phyloP scores from a whole-genome alignment of 2,329 filamentous ascomycete genomes.

The Fusarium nanum region DNA sequence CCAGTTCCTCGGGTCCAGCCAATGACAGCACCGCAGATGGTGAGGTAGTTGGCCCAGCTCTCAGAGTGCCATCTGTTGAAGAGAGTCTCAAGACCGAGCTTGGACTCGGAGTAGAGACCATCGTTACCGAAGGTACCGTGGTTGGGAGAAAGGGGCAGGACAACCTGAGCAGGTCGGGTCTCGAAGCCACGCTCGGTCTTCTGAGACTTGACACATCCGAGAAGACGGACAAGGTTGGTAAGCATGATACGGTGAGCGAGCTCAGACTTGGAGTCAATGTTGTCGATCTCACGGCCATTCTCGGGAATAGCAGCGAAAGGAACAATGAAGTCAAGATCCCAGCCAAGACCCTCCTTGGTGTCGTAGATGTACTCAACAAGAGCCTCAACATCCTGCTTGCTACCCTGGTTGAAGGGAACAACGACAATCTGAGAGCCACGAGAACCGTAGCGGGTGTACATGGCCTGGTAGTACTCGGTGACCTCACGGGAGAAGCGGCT shows the following conservation, averaged over 20 bases:
- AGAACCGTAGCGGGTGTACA: conserved; percentile 95
- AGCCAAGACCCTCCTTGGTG: conserved; percentile 93
- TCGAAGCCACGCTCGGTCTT: conserved; percentile 90
- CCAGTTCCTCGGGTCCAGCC: conserved; percentile 99
- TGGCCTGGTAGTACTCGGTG: conserved; percentile 98
- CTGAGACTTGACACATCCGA: conserved; percentile 90
- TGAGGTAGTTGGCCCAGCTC: conserved; percentile 97
- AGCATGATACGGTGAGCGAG: conserved; percentile 99
- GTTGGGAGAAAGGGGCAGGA: conserved; percentile 95
- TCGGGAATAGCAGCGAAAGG: conserved; percentile 98
- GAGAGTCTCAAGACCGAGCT: conserved; percentile 94
- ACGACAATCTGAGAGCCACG: conserved; percentile 97
- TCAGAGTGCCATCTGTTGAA: conserved; percentile 99
- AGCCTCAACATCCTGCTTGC: conserved; percentile 96
- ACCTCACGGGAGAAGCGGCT: conserved; percentile 97
- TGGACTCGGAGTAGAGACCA: conserved; percentile 97
- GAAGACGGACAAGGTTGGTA: conserved; percentile 92
- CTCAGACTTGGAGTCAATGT: conserved; percentile 96
- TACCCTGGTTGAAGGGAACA: conserved; percentile 98
- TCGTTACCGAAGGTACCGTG: conserved; percentile 99
- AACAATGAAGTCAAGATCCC: conserved; percentile 96
- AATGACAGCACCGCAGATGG: conserved; percentile 97
- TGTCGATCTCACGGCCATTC: conserved; percentile 96
- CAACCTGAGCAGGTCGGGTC: conserved; percentile 95
- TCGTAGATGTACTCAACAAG: conserved; percentile 97